Conservation (phyloP, 1,139 yeast genomes). For the Nakaseomyces glabratus region DNA sequence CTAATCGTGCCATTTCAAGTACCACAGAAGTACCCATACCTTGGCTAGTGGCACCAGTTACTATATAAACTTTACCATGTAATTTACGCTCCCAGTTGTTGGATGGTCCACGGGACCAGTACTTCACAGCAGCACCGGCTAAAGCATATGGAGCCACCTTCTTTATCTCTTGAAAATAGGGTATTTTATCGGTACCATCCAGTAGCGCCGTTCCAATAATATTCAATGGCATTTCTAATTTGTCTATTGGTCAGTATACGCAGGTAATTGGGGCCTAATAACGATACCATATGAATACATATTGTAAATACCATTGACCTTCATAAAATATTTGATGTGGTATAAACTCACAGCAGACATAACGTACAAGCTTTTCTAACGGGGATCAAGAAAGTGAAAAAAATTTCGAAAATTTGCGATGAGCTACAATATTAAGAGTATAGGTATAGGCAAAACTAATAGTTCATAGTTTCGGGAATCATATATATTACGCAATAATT, state of each 20-base stretch:
- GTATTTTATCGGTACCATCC: conserved; percentile 68
- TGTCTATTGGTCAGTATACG: too few relatives aligned
- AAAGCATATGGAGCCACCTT: conserved; percentile 44
- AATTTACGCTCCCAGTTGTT: conserved; percentile 89
- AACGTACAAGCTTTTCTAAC: too few relatives aligned
- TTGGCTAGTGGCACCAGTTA: conserved; percentile 78
- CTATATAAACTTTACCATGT: conserved; percentile 79
- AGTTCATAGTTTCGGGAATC: too few relatives aligned
- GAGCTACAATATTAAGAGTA: conserved; percentile 1
- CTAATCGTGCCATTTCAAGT: conserved; percentile 61
- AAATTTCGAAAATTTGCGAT: conserved; percentile 4
- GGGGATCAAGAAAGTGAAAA: too few relatives aligned
- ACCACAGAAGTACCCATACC: conserved; percentile 80
- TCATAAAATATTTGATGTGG: too few relatives aligned
- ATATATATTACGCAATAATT: too few relatives aligned
- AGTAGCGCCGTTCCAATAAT: conserved; percentile 53
- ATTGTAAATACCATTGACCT: too few relatives aligned
- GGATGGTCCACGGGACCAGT: conserved; percentile 64
- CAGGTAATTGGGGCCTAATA: too few relatives aligned
- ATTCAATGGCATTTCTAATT: conserved; percentile 73
- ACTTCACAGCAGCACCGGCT: conserved; percentile 46
- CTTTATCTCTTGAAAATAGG: conserved; percentile 57
- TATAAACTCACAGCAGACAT: too few relatives aligned
- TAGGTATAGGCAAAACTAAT: too few relatives aligned
- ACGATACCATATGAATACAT: too few relatives aligned